Conservation (phyloP, 2,329 filamentous ascomycete species). For the Diaporthe aspalathi region DNA sequence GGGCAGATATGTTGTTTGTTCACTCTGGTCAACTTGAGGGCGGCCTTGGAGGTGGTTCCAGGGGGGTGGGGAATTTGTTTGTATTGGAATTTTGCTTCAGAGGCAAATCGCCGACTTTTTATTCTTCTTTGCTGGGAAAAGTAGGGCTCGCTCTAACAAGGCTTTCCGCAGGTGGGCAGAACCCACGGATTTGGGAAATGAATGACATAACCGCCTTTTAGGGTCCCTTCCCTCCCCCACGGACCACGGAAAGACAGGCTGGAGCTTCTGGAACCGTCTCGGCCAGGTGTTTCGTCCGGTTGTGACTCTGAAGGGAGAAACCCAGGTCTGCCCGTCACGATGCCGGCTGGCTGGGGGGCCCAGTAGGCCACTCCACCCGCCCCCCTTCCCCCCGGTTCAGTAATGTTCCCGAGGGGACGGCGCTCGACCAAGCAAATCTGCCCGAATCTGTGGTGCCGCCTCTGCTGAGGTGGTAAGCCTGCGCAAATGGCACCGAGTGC, state of each 20-base stretch:
- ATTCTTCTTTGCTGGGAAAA: slow-evolving; percentile 6
- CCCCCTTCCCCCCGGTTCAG: background rate
- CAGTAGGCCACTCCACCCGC: background rate
- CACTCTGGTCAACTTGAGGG: background rate
- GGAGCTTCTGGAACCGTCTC: slow-evolving; percentile 18
- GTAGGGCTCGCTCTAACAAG: background rate
- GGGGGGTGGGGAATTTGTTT: no score
- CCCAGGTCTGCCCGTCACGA: slow-evolving; percentile 4
- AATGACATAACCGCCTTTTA: slow-evolving; percentile 12
- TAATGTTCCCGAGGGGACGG: slow-evolving; percentile 5
- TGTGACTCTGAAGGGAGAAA: background rate
- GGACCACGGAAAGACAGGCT: background rate
- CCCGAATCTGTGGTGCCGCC: slow-evolving; percentile 2
- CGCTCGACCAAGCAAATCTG: slow-evolving; percentile 9
- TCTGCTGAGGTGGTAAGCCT: background rate
- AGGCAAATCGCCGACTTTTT: background rate
- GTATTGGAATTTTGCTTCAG: background rate
- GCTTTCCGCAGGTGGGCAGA: background rate
- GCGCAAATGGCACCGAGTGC: slow-evolving; percentile 13
- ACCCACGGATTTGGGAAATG: background rate
- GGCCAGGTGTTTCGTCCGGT: slow-evolving; percentile 25
- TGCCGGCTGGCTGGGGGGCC: background rate
- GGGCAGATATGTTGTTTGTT: slow-evolving; percentile 6
- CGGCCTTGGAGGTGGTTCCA: background rate
- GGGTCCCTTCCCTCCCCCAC: background rate